Evolutionary conservation across 1,139 yeast species (phyloP).

Genomic region (Geotrichum cucujoidarum): DNA sequence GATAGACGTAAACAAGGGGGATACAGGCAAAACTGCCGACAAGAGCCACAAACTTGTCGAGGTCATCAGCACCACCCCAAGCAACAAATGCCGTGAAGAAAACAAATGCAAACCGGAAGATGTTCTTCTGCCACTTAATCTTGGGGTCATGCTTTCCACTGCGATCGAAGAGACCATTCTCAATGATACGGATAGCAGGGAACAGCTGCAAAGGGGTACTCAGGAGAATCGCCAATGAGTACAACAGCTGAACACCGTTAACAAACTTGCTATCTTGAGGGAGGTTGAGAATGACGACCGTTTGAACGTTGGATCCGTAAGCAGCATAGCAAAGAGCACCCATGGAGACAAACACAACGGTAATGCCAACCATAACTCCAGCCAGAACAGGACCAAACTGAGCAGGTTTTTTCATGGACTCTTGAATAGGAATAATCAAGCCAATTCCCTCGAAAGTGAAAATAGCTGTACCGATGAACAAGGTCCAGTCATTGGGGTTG

Average conservation of each 20-base stretch:
- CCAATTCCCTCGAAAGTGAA: constrained; percentile 98
- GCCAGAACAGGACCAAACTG: constrained; percentile 66
- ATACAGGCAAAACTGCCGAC: constrained; percentile 94
- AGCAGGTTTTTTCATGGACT: constrained; percentile 81
- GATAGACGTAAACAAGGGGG: constrained; percentile 90
- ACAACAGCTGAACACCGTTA: constrained; percentile 66
- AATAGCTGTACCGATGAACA: constrained; percentile 91
- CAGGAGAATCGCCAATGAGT: constrained; percentile 79
- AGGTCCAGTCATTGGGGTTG: constrained; percentile 67
- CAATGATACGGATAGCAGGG: constrained; percentile 79
- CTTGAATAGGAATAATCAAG: constrained; percentile 86
- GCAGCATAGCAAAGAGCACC: constrained; percentile 82
- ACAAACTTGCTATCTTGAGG: constrained; percentile 67
- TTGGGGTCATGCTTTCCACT: constrained; percentile 64
- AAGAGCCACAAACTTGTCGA: constrained; percentile 86
- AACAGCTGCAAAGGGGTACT: constrained; percentile 91
- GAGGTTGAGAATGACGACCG: constrained; percentile 82
- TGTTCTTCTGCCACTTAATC: constrained; percentile 83
- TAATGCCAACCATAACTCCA: constrained; percentile 70
- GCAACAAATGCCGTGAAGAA: constrained; percentile 63
- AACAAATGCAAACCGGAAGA: constrained; percentile 63
- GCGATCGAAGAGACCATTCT: constrained; percentile 56
- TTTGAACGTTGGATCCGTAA: constrained; percentile 73
- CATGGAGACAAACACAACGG: constrained; percentile 67
- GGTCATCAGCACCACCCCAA: constrained; percentile 62